These are phyloP conservation scores for Encephalitozoon intestinalis DNA, from an alignment of 371 early-diverging fungal genomes.

Conservation along the genomic window DNA sequence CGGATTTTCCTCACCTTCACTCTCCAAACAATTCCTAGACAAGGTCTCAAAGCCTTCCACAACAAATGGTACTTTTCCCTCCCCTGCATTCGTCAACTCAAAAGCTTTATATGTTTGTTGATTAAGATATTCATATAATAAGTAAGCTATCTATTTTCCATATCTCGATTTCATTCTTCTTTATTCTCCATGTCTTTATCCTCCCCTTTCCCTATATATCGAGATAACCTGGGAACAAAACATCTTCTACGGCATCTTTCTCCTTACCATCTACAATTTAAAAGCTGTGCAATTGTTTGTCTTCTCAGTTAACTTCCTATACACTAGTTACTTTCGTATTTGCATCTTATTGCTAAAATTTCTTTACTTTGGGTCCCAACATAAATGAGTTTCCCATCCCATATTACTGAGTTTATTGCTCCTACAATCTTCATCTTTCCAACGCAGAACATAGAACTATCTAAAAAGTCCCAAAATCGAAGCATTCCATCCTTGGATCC, in stretches of 20 bases:
- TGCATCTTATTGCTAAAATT: conserved; percentile 4
- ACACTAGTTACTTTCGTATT: neutral
- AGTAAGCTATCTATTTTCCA: no score
- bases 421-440: conserved; percentile 7
- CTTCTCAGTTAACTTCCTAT: neutral
- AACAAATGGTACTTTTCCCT: no score
- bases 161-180: no score
- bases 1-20: no score
- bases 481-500: conserved; percentile 40
- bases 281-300: neutral
- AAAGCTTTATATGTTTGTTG: no score
- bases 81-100: no score
- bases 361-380: conserved; percentile 21
- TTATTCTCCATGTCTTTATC: no score
- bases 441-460: conserved; percentile 24
- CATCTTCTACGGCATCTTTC: neutral
- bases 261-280: neutral
- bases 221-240: no score
- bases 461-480: conserved; percentile 40
- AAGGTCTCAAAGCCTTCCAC: no score
- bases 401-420: conserved; percentile 16
- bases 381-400: conserved; percentile 8
- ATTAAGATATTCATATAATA: no score
- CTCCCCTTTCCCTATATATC: no score
- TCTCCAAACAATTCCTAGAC: no score